phyloP scores from a whole-genome alignment of 225 moss, liverwort and hornwort species.

The Lunularia cruciata region DNA sequence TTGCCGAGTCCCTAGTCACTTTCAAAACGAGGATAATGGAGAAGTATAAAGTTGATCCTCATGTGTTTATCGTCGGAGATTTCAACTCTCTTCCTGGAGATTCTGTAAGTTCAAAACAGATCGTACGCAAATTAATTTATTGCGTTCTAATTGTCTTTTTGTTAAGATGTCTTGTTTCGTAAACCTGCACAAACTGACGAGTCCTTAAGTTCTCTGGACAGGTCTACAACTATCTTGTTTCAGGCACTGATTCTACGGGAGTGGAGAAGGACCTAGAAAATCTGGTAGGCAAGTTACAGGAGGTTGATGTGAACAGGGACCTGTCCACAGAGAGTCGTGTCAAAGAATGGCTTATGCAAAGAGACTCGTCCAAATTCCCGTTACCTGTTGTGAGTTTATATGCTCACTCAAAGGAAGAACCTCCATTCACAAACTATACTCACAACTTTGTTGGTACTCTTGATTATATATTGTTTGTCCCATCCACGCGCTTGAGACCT shows the following conservation, averaged over 20 bases:
- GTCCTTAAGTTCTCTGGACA: constrained; percentile 30
- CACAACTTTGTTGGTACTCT: constrained; percentile 82
- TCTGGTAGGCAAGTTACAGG: constrained; percentile 31
- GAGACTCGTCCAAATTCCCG: constrained; percentile 41
- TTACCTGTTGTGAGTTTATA: constrained; percentile 68
- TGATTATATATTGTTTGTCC: constrained; percentile 82
- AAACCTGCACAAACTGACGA: no score
- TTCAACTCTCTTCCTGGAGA: constrained; percentile 92
- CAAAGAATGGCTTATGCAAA: background rate
- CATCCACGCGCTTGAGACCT: constrained; percentile 55
- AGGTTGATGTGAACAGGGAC: background rate
- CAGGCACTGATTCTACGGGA: constrained; percentile 40
- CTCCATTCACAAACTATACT: constrained; percentile 78
- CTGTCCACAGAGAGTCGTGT: background rate
- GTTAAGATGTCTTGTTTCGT: background rate
- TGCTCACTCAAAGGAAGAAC: constrained; percentile 52
- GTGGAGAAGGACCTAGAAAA: background rate
- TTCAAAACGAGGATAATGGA: constrained; percentile 43
- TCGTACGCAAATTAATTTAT: no score
- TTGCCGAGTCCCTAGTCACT: constrained; percentile 49
- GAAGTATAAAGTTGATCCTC: constrained; percentile 48
- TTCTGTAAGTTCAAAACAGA: constrained; percentile 33
- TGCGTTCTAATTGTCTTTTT: background rate
- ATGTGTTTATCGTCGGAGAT: constrained; percentile 64
- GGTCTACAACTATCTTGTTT: constrained; percentile 73